Evolutionary conservation across 352 stramenopile species (phyloP).

Genomic region (Globisporangium okanoganense): DNA sequence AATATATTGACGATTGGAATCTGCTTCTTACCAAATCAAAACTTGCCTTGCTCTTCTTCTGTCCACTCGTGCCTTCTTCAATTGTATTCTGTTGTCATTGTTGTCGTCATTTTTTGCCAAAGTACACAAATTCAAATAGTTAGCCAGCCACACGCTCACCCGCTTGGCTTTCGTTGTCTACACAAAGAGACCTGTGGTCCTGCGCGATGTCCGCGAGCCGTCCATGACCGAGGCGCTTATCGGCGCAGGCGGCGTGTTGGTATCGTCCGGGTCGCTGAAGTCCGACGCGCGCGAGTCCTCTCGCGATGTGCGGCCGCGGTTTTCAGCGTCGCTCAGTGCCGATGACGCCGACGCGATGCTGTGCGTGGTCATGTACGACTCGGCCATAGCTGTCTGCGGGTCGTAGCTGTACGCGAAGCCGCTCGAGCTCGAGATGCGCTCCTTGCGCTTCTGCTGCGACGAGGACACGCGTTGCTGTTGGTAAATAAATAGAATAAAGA

Average conservation of each 20-base stretch:
- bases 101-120: neutral
- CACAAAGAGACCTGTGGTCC: slow-evolving; percentile 17
- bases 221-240: slow-evolving; percentile 26
- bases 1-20: neutral
- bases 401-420: slow-evolving; percentile 85
- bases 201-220: slow-evolving; percentile 7
- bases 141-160: neutral
- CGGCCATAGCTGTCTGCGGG: slow-evolving; percentile 67
- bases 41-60: neutral
- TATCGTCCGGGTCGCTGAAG: slow-evolving; percentile 28
- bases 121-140: slow-evolving; percentile 4
- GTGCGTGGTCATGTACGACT: slow-evolving; percentile 78
- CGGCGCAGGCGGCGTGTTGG: slow-evolving; percentile 11
- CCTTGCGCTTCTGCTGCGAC: slow-evolving; percentile 31
- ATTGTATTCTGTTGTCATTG: neutral
- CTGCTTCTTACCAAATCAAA: neutral
- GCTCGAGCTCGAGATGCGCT: slow-evolving; percentile 58
- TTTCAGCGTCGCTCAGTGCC: slow-evolving; percentile 62
- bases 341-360: slow-evolving; percentile 49
- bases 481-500: neutral
- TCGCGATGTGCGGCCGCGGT: slow-evolving; percentile 53
- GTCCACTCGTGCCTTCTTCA: neutral
- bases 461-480: slow-evolving; percentile 7
- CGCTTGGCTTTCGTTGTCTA: neutral
- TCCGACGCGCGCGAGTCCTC: slow-evolving; percentile 72